These are phyloP conservation scores for Silybum marianum DNA, from an alignment of 129 eudicot species.

Conservation along the genomic window DNA sequence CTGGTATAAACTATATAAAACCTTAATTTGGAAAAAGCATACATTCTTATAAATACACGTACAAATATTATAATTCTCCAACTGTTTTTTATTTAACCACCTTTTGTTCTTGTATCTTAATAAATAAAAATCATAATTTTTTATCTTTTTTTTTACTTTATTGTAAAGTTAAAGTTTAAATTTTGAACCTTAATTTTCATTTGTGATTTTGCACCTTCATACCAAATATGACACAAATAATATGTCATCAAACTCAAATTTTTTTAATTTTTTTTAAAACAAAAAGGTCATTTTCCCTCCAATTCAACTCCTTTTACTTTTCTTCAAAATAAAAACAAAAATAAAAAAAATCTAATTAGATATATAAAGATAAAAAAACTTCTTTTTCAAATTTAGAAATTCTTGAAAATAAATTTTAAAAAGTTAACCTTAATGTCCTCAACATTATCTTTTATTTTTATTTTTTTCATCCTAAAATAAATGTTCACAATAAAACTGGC, in stretches of 20 bases:
- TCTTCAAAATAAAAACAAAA: neutral
- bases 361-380: neutral
- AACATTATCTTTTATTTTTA: neutral
- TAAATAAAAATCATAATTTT: neutral
- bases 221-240: constrained; percentile 3
- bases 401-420: neutral
- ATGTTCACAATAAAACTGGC: no score
- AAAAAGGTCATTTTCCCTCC: constrained; percentile 16
- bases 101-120: neutral
- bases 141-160: neutral
- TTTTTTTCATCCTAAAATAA: neutral
- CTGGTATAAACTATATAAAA: neutral
- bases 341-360: neutral
- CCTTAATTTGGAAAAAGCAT: neutral
- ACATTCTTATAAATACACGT: neutral
- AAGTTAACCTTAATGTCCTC: neutral
- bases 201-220: neutral
- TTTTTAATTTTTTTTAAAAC: neutral
- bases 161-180: constrained; percentile 16
- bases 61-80: neutral
- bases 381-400: neutral
- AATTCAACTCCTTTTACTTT: constrained; percentile 15
- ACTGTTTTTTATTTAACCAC: neutral
- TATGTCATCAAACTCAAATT: constrained; percentile 1
- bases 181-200: neutral